These are phyloP conservation scores for Tetragonia tetragonoides DNA, from an alignment of 148 eudicot genomes.

Conservation along the genomic window DNA sequence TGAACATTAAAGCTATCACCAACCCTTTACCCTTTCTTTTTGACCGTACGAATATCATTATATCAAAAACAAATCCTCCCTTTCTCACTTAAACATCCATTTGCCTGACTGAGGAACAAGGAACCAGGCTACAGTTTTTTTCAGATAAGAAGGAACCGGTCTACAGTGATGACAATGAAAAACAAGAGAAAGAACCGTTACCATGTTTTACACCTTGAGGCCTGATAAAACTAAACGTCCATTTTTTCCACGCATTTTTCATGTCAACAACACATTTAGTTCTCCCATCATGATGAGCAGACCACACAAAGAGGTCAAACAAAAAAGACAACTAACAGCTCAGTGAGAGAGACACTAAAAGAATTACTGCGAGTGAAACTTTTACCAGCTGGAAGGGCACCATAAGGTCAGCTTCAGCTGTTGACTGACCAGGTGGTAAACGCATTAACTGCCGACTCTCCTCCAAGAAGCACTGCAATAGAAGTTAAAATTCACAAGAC, in stretches of 20 bases:
- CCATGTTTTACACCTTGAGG: neutral
- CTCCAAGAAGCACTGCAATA: slow-evolving; percentile 84
- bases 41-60: neutral
- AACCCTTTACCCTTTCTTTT: neutral
- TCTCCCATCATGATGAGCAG: neutral
- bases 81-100: neutral
- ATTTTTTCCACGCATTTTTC: neutral
- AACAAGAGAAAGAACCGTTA: neutral
- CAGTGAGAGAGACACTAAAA: neutral
- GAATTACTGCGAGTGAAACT: slow-evolving; percentile 8
- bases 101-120: neutral
- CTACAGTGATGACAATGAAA: neutral
- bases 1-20: neutral
- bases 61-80: neutral
- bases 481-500: slow-evolving; percentile 11
- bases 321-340: neutral
- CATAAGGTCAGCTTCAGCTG: slow-evolving; percentile 99
- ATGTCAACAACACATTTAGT: neutral
- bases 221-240: neutral
- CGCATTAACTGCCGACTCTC: slow-evolving; percentile 95
- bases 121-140: no score
- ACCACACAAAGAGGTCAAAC: slow-evolving; percentile 5
- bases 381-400: slow-evolving; percentile 96
- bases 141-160: neutral
- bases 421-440: slow-evolving; percentile 95